Evolutionary conservation across 2,329 filamentous ascomycete genomes (phyloP).

Genomic region (Claviceps purpurea): DNA sequence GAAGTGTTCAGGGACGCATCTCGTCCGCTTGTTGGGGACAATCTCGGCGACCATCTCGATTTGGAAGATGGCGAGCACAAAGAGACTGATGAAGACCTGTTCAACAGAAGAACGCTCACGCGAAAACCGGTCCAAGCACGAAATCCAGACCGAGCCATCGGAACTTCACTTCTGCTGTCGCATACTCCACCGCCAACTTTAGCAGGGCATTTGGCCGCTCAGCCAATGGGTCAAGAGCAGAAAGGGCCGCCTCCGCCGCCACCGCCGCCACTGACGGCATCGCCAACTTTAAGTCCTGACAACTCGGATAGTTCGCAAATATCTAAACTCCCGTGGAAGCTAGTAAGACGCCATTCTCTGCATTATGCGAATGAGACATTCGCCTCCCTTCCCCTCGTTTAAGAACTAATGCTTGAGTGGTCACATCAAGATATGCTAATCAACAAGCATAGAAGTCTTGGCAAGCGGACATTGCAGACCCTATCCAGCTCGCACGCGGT

Average conservation of each 20-base stretch:
- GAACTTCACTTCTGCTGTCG: background rate
- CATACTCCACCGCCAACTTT: background rate
- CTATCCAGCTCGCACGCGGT: background rate
- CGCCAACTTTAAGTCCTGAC: background rate
- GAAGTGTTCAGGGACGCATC: background rate
- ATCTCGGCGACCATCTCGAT: background rate
- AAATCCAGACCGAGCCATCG: too few relatives aligned
- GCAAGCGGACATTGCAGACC: background rate
- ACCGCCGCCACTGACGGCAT: background rate
- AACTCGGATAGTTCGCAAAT: background rate
- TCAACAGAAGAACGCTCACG: background rate
- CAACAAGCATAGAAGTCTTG: background rate
- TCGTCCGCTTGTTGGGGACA: background rate
- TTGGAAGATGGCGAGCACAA: background rate
- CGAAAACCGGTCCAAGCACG: background rate
- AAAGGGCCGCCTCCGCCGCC: background rate
- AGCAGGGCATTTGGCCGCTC: background rate
- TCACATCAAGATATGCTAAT: background rate
- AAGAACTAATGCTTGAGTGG: background rate
- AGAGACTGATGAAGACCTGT: background rate
- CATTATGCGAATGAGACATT: too few relatives aligned
- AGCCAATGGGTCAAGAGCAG: background rate
- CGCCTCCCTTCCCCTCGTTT: too few relatives aligned
- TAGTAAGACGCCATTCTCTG: background rate
- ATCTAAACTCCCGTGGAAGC: background rate